Percentiles rank a stretch among this genome's conserved stretches.
Evolutionary conservation across 106 monocot species (phyloP).

Genomic region (Acanthochlamys bracteata): DNA sequence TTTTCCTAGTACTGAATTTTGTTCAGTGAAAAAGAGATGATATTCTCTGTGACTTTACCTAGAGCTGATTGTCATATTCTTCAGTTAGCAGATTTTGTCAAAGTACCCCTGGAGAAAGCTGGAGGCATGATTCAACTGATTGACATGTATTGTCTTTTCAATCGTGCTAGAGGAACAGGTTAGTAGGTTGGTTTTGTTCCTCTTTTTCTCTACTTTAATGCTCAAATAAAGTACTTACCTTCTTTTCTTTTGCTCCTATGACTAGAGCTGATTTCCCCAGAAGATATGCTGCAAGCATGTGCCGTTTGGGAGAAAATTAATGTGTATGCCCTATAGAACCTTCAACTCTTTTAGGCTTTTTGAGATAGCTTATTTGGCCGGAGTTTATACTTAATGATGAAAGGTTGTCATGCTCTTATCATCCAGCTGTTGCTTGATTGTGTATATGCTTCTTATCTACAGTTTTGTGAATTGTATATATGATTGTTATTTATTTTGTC

Average conservation of each 20-base stretch:
- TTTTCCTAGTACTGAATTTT: too few relatives aligned
- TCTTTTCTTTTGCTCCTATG: background rate
- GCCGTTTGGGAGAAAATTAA: constrained; percentile 94
- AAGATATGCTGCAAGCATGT: constrained; percentile 96
- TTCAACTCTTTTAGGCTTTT: constrained; percentile 21
- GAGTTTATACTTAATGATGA: background rate
- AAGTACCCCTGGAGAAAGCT: constrained; percentile 62
- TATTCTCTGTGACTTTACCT: too few relatives aligned
- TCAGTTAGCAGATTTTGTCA: constrained; percentile 91
- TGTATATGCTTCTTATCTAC: background rate
- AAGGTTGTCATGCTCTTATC: too few relatives aligned
- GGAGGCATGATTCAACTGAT: constrained; percentile 93
- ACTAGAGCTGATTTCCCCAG: constrained; percentile 91
- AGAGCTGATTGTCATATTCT: too few relatives aligned
- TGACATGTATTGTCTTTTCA: constrained; percentile 91
- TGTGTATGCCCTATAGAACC: constrained; percentile 76
- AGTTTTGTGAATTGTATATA: background rate
- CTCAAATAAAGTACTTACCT: constrained; percentile 5
- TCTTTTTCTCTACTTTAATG: background rate
- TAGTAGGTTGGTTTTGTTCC: background rate
- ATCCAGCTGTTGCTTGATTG: too few relatives aligned
- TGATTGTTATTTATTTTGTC: background rate
- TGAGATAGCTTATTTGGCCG: background rate
- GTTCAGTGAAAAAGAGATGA: too few relatives aligned
- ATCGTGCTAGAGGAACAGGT: constrained; percentile 99